A percentile compares a stretch with the other conserved stretches of the same genome.
Conservation (phyloP, 345 rosid genomes). For the Citrus inodora region DNA sequence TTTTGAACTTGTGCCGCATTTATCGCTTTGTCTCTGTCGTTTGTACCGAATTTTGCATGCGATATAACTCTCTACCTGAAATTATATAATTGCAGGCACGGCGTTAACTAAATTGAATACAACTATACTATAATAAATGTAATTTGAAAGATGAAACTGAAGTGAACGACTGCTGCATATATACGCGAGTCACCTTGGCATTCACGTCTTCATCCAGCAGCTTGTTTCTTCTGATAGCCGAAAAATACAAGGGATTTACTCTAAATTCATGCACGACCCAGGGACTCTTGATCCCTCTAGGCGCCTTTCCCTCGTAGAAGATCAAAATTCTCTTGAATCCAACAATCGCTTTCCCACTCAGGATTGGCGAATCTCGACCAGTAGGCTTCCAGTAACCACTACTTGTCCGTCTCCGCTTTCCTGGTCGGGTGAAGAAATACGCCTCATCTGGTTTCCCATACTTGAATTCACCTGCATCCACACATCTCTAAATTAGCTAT, state of each 20-base stretch:
- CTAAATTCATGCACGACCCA: not conserved
- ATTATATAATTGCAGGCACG: not conserved
- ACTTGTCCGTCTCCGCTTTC: not conserved
- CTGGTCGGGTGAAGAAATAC: constrained; percentile 4
- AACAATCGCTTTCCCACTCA: not conserved
- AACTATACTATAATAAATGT: too few species aligned
- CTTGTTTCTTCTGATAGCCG: not conserved
- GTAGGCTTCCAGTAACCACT: constrained; percentile 10
- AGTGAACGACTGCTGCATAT: too few species aligned
- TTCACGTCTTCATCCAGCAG: not conserved
- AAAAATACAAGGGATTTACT: not conserved
- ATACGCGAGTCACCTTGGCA: not conserved
- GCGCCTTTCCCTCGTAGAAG: not conserved
- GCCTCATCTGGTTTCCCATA: constrained; percentile 5
- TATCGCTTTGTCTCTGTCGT: not conserved
- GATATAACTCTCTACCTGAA: not conserved
- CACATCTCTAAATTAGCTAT: not conserved
- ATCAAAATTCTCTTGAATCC: constrained; percentile 6
- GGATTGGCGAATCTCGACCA: not conserved
- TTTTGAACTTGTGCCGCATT: not conserved
- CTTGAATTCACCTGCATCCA: constrained; percentile 5
- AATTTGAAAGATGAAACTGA: too few species aligned
- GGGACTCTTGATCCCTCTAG: not conserved
- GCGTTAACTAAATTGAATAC: too few species aligned
- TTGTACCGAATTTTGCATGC: constrained; percentile 1